A percentile compares a stretch with the other conserved stretches of the same genome.
Conservation (phyloP, 2,329 filamentous ascomycete species). For the Colletotrichum ledebouriae region DNA sequence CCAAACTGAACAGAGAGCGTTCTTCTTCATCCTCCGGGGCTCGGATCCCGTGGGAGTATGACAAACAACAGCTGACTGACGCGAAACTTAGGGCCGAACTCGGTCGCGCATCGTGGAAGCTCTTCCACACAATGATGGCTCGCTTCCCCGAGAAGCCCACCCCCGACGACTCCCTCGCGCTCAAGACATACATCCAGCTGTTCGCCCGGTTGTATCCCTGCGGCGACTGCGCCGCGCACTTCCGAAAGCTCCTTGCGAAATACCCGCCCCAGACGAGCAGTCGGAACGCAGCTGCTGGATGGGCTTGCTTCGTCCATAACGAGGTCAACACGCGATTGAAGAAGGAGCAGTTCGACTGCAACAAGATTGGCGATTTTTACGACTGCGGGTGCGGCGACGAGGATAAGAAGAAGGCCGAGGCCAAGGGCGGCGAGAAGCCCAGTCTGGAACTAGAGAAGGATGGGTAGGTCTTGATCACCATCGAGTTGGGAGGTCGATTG, state of each 20-base stretch:
- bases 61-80: slow-evolving; percentile 31
- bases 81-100: slow-evolving; percentile 67
- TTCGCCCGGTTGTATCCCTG: slow-evolving; percentile 79
- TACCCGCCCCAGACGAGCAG: slow-evolving; percentile 76
- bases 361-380: slow-evolving; percentile 77
- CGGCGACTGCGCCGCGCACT: slow-evolving; percentile 77
- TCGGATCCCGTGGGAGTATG: background rate
- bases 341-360: slow-evolving; percentile 75
- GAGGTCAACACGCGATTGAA: slow-evolving; percentile 74
- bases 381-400: slow-evolving; percentile 80
- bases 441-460: slow-evolving; percentile 39
- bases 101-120: slow-evolving; percentile 77
- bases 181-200: slow-evolving; percentile 75
- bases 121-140: slow-evolving; percentile 79
- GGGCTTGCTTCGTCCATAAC: slow-evolving; percentile 78
- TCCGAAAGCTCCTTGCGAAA: slow-evolving; percentile 71
- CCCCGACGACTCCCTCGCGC: slow-evolving; percentile 71
- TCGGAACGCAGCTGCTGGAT: slow-evolving; percentile 74
- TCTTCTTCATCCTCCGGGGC: background rate
- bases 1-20: background rate
- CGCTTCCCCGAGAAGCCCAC: slow-evolving; percentile 77
- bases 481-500: no score
- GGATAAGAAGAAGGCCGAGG: slow-evolving; percentile 58
- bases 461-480: slow-evolving; percentile 17
- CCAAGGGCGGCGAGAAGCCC: slow-evolving; percentile 45